Percentiles rank a stretch among this genome's conserved stretches.
Evolutionary conservation across 1,284 basidiomycete species (phyloP).

Genomic region (Tilletia caries): DNA sequence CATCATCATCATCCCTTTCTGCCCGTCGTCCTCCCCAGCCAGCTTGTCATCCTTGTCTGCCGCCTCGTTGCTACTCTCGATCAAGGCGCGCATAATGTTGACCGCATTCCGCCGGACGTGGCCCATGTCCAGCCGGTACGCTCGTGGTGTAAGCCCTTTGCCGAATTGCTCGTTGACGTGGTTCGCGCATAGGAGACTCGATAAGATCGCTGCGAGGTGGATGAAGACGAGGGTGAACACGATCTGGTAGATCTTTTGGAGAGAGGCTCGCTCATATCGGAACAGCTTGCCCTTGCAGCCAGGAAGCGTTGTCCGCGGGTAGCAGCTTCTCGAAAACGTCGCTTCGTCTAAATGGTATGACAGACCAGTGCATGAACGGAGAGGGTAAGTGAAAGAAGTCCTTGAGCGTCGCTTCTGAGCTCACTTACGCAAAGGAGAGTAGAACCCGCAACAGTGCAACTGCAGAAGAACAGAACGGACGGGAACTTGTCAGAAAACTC

Average conservation of each 20-base stretch:
- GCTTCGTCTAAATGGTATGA: slow-evolving; percentile 38
- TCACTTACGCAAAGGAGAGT: slow-evolving; percentile 48
- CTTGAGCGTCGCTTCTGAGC: neutral
- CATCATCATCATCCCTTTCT: neutral
- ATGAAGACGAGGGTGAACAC: slow-evolving; percentile 21
- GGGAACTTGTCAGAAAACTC: neutral
- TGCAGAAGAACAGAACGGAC: slow-evolving; percentile 28
- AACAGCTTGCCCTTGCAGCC: slow-evolving; percentile 53
- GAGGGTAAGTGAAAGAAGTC: neutral
- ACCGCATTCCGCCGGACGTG: slow-evolving; percentile 20
- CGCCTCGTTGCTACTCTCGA: neutral
- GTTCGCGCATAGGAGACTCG: slow-evolving; percentile 19
- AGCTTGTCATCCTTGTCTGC: neutral
- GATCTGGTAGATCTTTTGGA: slow-evolving; percentile 15
- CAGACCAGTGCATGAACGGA: neutral
- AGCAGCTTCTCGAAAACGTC: slow-evolving; percentile 52
- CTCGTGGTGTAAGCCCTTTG: slow-evolving; percentile 22
- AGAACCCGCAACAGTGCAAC: slow-evolving; percentile 53
- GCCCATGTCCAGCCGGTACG: slow-evolving; percentile 19
- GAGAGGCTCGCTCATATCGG: slow-evolving; percentile 13
- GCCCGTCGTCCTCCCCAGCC: slow-evolving; percentile 11
- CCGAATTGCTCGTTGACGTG: slow-evolving; percentile 23
- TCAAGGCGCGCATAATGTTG: slow-evolving; percentile 17
- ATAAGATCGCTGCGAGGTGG: slow-evolving; percentile 16
- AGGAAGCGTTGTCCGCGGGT: slow-evolving; percentile 49